Conservation (phyloP, 345 rosid genomes). For the Linum trigynum region DNA sequence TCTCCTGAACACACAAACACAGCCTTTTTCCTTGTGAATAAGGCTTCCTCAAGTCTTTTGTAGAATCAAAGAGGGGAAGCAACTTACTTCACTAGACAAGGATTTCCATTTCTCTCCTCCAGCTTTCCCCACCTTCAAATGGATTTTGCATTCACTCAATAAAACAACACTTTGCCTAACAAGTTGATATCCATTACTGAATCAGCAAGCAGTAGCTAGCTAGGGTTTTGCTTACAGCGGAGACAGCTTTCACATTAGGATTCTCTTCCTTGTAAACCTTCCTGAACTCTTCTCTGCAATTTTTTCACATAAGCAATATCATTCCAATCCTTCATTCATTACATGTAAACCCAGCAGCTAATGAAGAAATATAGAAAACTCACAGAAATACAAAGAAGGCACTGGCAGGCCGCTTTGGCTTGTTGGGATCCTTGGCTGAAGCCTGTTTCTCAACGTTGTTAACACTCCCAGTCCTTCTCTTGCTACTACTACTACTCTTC, state of each 20-base stretch:
- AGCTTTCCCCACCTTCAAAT: not conserved
- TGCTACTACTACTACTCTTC: not conserved
- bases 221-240: not conserved
- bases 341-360: not conserved
- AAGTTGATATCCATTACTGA: too few relatives aligned
- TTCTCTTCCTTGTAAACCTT: not conserved
- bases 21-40: not conserved
- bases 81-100: not conserved
- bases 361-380: not conserved
- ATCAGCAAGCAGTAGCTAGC: too few relatives aligned
- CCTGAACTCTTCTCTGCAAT: not conserved
- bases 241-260: not conserved
- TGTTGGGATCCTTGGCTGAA: conserved; percentile 1
- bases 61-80: not conserved
- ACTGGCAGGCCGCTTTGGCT: conserved; percentile 1
- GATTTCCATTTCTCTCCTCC: conserved; percentile 5
- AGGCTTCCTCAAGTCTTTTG: not conserved
- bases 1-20: not conserved
- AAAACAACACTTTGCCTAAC: not conserved
- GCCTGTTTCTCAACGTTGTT: not conserved
- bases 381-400: not conserved
- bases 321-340: not conserved
- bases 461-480: not conserved
- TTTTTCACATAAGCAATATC: not conserved
- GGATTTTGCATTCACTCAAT: not conserved